Evolutionary conservation across 75 land plant genomes (phyloP).

Genomic region (Pinus tabuliformis): DNA sequence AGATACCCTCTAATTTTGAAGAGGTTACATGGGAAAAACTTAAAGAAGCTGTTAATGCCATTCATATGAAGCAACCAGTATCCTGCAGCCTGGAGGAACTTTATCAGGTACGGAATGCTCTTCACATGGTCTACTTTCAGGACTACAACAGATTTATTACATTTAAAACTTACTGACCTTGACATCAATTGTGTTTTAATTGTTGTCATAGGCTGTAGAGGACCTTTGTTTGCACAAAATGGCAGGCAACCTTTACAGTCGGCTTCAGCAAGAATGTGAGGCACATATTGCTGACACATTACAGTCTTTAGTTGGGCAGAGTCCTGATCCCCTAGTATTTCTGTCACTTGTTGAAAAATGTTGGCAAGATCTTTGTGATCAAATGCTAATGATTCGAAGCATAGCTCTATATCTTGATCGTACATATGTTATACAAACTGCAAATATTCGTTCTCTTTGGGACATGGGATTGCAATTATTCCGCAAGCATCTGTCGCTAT

Average conservation of each 20-base stretch:
- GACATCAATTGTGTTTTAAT: conserved; percentile 4
- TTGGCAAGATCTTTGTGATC: conserved; percentile 99
- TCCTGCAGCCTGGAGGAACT: conserved; percentile 89
- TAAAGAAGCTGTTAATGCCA: conserved; percentile 85
- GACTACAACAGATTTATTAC: neutral
- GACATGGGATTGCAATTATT: conserved; percentile 99
- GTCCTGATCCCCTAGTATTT: conserved; percentile 91
- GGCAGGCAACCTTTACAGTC: conserved; percentile 83
- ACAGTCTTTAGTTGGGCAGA: conserved; percentile 79
- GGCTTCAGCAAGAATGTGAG: conserved; percentile 94
- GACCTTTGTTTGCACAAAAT: conserved; percentile 97
- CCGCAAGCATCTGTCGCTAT: conserved; percentile 83
- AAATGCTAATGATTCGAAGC: conserved; percentile 95
- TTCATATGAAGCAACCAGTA: conserved; percentile 90
- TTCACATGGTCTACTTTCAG: too few relatives aligned
- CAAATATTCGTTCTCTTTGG: conserved; percentile 91
- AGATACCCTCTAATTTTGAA: conserved; percentile 87
- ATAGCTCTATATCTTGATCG: conserved; percentile 96
- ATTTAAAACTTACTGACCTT: neutral
- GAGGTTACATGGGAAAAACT: conserved; percentile 91
- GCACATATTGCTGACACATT: conserved; percentile 70
- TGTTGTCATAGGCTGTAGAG: conserved; percentile 63
- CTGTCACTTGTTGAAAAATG: conserved; percentile 90
- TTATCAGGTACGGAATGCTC: conserved; percentile 59
- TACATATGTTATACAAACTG: conserved; percentile 93